Evolutionary conservation across 2,329 filamentous ascomycete genomes (phyloP).

Genomic region (Beauveria australis): DNA sequence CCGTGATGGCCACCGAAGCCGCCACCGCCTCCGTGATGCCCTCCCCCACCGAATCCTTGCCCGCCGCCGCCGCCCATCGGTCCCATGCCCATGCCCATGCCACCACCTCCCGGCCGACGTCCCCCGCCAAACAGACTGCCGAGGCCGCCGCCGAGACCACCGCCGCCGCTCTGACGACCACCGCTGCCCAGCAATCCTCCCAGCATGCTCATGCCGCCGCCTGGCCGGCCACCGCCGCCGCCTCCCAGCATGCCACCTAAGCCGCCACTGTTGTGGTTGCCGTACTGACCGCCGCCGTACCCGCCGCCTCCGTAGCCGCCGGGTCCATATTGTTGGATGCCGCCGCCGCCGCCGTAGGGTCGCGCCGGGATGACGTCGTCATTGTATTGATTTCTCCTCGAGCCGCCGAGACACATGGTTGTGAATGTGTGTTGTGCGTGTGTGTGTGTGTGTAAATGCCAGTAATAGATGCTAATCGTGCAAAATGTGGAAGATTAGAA

Average conservation of each 20-base stretch:
- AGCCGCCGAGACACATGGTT: constrained; percentile 5
- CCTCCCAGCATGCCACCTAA: neutral
- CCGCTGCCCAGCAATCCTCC: neutral
- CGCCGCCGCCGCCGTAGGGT: neutral
- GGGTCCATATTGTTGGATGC: neutral
- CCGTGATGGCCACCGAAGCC: neutral
- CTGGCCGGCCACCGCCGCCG: neutral
- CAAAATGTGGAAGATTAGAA: neutral
- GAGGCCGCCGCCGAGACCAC: neutral
- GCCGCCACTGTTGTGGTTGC: neutral
- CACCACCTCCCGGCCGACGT: neutral
- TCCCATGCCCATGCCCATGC: neutral
- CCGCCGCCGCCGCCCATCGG: neutral
- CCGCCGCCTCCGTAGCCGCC: neutral
- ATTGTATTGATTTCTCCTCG: neutral
- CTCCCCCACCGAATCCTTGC: no score
- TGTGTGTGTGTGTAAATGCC: neutral
- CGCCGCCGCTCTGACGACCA: neutral
- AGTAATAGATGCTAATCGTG: no score
- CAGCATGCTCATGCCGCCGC: neutral
- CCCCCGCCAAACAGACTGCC: neutral
- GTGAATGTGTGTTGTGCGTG: neutral
- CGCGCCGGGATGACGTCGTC: constrained; percentile 1
- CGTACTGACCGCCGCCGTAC: neutral
- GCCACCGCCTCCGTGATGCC: neutral